Base-by-base conservation (phyloP, 129 eudicot genomes). In the Gnaphalium uliginosum region DNA sequence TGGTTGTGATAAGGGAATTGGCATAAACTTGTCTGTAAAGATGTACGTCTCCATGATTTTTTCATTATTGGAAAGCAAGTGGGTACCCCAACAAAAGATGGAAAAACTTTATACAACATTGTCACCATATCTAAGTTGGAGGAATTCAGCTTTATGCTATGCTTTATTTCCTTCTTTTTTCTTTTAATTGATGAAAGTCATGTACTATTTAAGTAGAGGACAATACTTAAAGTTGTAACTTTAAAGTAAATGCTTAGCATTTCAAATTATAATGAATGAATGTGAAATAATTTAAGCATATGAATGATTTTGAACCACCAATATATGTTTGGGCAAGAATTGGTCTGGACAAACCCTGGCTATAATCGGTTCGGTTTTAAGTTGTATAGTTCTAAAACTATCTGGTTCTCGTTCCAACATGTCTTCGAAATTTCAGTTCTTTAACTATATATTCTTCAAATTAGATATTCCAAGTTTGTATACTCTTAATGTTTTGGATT, bases 21-120 rank as follows among this genome's bases (percentile, higher is more conserved):
- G 51, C 22, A 75, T 75, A 51, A 75, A 76, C 63, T 75, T 2
- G 50, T 46, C 62, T 63, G 72, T 75, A 75, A 75, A 75, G 79
- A 75, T 75, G 61, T 46, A 25, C 57, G 21, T 58, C 66, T 27
- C 5, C 61, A 72, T 56, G 78, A 74, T 74, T 68, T 27, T 48
- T 43, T 74, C 61, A 43, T 74, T 26, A 62, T 61, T 18, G 70
- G 70, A 75, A 64, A 75, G 79, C 33, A 63, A 24, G 64, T 75
- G 79, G 72, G 79, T 29, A 62, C 72, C 64, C 11, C 4, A 27
- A 75, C 50, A 75, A 19, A 27, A 29, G 15, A 75, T 29, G 29
- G 62, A 11, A 61, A 41, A 74, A 41, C 78, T 74, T 74, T 61
- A 74, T 41, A 15, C 72, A 23, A 56, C 71, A 19, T 63, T 66